These are phyloP conservation scores for Phytophthora palmivora DNA, from an alignment of 352 stramenopile genomes.

Conservation along the genomic window DNA sequence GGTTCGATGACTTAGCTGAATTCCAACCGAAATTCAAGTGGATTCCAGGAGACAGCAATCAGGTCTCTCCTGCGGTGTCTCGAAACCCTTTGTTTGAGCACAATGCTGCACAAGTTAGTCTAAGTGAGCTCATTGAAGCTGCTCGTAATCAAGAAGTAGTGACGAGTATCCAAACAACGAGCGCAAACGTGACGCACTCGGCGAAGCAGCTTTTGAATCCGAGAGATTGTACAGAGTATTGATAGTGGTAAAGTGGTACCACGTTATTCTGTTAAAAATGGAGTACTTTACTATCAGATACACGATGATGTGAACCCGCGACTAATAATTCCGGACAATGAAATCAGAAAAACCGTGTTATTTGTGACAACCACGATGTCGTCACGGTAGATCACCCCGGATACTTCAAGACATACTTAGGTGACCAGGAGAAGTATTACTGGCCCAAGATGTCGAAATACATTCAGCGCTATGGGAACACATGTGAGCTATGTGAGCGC, in stretches of 20 bases:
- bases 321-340: no score
- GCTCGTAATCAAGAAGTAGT: slow-evolving; percentile 15
- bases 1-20: slow-evolving; percentile 25
- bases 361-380: no score
- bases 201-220: slow-evolving; percentile 10
- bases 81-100: slow-evolving; percentile 11
- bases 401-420: no score
- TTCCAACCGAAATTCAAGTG: slow-evolving; percentile 19
- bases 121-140: no score
- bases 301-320: no score
- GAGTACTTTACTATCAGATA: no score
- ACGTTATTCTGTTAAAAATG: slow-evolving; percentile 4
- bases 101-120: slow-evolving; percentile 15
- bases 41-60: no score
- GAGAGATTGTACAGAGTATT: slow-evolving; percentile 5
- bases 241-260: slow-evolving; percentile 8
- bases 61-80: slow-evolving; percentile 5
- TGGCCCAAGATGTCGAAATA: slow-evolving; percentile 17
- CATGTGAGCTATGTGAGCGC: slow-evolving; percentile 29
- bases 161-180: neutral
- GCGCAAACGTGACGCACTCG: neutral
- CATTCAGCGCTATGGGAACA: slow-evolving; percentile 32
- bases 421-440: no score
- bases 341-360: no score
- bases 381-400: no score